Percentiles rank a stretch among this genome's conserved stretches.
These are phyloP conservation scores for Pythium myriotylum DNA, from an alignment of 352 stramenopile genomes.

Conservation along the genomic window DNA sequence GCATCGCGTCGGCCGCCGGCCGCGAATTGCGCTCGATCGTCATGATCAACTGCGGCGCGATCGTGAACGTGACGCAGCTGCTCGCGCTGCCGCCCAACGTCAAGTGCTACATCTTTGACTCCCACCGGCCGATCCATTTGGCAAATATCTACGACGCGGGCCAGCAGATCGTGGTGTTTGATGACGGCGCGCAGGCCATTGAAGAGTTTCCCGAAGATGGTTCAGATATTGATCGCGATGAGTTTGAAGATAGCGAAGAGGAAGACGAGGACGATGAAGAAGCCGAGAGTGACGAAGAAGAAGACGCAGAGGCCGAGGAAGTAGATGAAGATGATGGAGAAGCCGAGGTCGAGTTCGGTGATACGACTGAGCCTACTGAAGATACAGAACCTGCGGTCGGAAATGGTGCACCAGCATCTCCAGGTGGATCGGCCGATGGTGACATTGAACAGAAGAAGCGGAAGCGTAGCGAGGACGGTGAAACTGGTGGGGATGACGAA, in stretches of 20 bases:
- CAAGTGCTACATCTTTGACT: slow-evolving; percentile 96
- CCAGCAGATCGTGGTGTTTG: slow-evolving; percentile 83
- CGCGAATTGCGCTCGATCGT: slow-evolving; percentile 90
- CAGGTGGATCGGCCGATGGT: not conserved
- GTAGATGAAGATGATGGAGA: slow-evolving; percentile 46
- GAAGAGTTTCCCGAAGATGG: slow-evolving; percentile 86
- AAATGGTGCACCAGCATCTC: slow-evolving; percentile 16
- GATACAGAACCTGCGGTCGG: slow-evolving; percentile 8
- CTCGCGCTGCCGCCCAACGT: slow-evolving; percentile 65
- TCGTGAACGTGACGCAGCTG: slow-evolving; percentile 89
- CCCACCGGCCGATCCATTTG: slow-evolving; percentile 95
- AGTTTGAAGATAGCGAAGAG: slow-evolving; percentile 66
- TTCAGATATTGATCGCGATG: slow-evolving; percentile 65
- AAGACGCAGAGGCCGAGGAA: slow-evolving; percentile 38
- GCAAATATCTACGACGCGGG: slow-evolving; percentile 93
- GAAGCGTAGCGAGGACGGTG: slow-evolving; percentile 37
- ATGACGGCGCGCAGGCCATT: slow-evolving; percentile 67
- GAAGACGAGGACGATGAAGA: slow-evolving; percentile 66
- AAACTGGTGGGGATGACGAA: slow-evolving; percentile 39
- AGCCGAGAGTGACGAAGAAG: slow-evolving; percentile 53
- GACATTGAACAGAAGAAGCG: slow-evolving; percentile 34
- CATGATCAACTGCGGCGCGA: slow-evolving; percentile 95
- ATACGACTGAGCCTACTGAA: slow-evolving; percentile 3
- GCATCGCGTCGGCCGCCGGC: slow-evolving; percentile 45
- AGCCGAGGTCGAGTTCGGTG: slow-evolving; percentile 55